phyloP scores from a whole-genome alignment of 2,329 filamentous ascomycete genomes.

The Venturiaceae sp. region DNA sequence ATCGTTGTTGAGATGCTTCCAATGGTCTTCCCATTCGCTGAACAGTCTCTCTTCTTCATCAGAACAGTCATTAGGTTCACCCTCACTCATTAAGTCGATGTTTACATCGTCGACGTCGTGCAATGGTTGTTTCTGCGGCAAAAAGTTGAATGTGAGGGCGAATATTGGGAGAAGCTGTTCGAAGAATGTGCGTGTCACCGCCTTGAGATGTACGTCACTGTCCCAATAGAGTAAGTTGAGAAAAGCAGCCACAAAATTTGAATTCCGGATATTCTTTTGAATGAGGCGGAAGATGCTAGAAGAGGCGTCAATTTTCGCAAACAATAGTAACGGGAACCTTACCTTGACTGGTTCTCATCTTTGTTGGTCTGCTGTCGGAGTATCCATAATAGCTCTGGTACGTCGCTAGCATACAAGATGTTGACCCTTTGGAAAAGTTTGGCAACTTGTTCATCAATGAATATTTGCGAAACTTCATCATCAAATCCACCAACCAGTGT shows the following conservation, averaged over 20 bases:
- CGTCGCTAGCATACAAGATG: neutral
- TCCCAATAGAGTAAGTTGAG: neutral
- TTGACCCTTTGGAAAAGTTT: neutral
- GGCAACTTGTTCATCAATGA: neutral
- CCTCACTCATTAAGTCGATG: too few relatives aligned
- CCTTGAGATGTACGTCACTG: neutral
- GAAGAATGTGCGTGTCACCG: neutral
- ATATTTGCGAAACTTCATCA: neutral
- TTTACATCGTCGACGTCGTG: neutral
- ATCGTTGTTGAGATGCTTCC: neutral
- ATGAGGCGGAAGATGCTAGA: neutral
- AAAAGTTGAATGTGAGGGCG: neutral
- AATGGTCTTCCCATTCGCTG: neutral
- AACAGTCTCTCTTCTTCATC: neutral
- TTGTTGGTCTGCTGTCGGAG: neutral
- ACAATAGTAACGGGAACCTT: neutral
- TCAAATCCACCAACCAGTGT: neutral
- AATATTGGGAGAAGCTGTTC: neutral
- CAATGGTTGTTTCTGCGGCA: neutral
- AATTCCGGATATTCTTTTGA: neutral
- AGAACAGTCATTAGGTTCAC: neutral
- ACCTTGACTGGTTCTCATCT: neutral
- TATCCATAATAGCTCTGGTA: neutral
- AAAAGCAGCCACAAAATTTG: neutral
- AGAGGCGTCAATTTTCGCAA: neutral